Evolutionary conservation across 257 asterid species (phyloP).

Genomic region (Marsdenia floribunda): DNA sequence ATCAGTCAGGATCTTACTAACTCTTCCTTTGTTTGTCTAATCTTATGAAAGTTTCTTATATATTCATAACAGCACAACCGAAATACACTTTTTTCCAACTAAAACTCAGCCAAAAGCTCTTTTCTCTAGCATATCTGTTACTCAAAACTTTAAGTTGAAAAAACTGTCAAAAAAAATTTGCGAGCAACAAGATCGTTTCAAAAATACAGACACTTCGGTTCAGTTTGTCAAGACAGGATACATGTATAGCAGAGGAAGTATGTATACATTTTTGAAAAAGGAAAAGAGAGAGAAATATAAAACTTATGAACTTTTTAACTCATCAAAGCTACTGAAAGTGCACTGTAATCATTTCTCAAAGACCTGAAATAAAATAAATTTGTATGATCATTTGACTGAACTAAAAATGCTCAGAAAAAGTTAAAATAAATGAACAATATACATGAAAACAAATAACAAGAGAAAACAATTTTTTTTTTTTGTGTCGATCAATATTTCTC

Average conservation of each 20-base stretch:
- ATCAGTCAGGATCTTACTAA: background rate
- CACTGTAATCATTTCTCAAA: constrained; percentile 75
- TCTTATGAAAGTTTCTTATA: background rate
- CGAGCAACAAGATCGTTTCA: background rate
- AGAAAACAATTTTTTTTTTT: background rate
- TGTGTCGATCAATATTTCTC: background rate
- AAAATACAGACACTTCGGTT: background rate
- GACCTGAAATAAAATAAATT: constrained; percentile 43
- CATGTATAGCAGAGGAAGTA: background rate
- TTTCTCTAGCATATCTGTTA: background rate
- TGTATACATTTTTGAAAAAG: background rate
- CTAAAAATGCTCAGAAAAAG: constrained; percentile 5
- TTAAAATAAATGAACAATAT: constrained; percentile 9
- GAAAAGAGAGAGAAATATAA: background rate
- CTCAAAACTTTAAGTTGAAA: background rate
- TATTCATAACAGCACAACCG: background rate
- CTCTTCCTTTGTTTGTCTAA: background rate
- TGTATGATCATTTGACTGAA: constrained; percentile 2
- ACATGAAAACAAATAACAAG: constrained; percentile 2
- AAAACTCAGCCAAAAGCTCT: background rate
- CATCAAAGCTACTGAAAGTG: constrained; percentile 71
- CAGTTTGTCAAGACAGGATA: background rate
- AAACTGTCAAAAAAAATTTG: background rate
- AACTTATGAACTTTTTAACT: constrained; percentile 39
- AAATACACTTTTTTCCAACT: background rate